These are phyloP conservation scores for Tephrocybe sp. DNA, from an alignment of 768 basidiomycete species.

Conservation along the genomic window DNA sequence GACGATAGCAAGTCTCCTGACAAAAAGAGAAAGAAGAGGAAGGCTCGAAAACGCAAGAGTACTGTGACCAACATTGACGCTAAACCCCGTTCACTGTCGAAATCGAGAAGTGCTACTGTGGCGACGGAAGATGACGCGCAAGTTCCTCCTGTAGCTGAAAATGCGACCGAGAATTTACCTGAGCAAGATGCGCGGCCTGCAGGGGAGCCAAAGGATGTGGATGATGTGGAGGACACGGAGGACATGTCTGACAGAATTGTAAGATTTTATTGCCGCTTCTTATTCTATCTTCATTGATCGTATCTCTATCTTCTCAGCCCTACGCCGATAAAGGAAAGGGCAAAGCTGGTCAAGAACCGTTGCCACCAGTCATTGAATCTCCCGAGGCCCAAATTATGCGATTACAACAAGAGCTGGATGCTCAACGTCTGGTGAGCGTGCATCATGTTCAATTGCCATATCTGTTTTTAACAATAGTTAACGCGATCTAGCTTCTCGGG, in stretches of 20 bases:
- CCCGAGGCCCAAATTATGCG: conserved; percentile 30
- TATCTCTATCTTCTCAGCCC: conserved; percentile 15
- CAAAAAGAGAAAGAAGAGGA: conserved; percentile 37
- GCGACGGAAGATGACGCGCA: conserved; percentile 8
- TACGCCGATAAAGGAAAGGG: conserved; percentile 40
- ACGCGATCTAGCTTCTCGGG: conserved; percentile 38
- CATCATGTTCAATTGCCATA: background rate
- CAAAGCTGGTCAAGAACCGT: conserved; percentile 28
- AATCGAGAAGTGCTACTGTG: conserved; percentile 16
- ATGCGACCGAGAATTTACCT: background rate
- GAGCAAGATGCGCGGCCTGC: background rate
- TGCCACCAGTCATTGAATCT: conserved; percentile 17
- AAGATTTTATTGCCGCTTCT: conserved; percentile 8
- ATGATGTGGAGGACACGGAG: conserved; percentile 4
- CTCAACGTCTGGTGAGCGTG: conserved; percentile 35
- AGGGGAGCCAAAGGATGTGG: background rate
- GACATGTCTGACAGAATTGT: conserved; percentile 17
- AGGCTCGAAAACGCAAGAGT: conserved; percentile 27
- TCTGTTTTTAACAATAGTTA: conserved; percentile 1
- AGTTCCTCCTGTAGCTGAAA: background rate
- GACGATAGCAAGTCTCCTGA: conserved; percentile 23
- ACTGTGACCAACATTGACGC: conserved; percentile 22
- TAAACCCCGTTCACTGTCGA: conserved; percentile 13
- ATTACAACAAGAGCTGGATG: conserved; percentile 42
- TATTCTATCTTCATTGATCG: background rate